Base-by-base conservation (phyloP, 345 rosid genomes). In the Gossypium anomalum region DNA sequence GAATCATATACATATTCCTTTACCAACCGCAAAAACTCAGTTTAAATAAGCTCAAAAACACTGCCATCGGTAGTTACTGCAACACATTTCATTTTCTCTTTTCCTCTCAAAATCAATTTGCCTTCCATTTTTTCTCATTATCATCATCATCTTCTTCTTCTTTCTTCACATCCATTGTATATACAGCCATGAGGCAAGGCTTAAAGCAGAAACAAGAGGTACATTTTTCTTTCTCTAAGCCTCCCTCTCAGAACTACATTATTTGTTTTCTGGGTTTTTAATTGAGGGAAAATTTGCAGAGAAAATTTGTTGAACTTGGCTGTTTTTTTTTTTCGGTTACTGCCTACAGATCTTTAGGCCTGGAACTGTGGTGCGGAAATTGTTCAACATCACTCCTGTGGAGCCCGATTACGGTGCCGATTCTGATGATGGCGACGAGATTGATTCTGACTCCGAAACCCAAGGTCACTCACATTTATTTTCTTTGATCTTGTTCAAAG, bases 321-420 rank as follows among this genome's bases (percentile, higher is more conserved):
- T 91, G 85, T 91, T 92, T 83, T 90, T 84, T 84, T 87, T 14
- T 49, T 17, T 15, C 6, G 85, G 85, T 86, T 86, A 87, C 63
- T 87, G 86, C 89, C 78, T 90, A 76, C 97, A 91, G 85, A 84
- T 87, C 72, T 87, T 89, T 72, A 88, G 98, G 97, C 88, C 97
- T 1, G 79, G 89, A 57, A 81, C 89, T 38, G 83, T 92, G 66
- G 75, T 94, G 86, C 93, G 97, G 68, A 92, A 94, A 78, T 90
- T 84, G 94, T 82, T 94, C 59, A 90, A 94, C 80, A 88, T 94
- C 80, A 73, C 75, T 74, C 48, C 84, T 67, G 85, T 73, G 70
- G 92, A 84, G 34, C 85, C 92, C 73, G 93, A 90, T 76, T 94
- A 83, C 81, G 86, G 94, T 44, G 94, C 98, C 12, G 98, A 92